Evolutionary conservation across 1,139 yeast genomes (phyloP).

Genomic region (Tardiomyces depauwii): DNA sequence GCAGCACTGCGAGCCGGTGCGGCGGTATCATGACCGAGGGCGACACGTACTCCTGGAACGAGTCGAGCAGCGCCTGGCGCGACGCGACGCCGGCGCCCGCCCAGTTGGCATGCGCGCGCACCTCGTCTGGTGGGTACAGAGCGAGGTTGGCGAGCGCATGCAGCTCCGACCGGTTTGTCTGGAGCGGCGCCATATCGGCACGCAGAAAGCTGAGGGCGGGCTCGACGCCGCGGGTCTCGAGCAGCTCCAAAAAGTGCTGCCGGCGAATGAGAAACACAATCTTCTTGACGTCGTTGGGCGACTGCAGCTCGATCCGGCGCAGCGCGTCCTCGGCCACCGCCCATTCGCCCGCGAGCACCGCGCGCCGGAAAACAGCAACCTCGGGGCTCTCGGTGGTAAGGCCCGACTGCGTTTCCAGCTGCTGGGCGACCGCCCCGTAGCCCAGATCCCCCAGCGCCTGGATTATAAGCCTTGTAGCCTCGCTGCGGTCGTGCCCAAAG

Average conservation of each 20-base stretch:
- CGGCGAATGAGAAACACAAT: slow-evolving; percentile 22
- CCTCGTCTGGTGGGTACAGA: slow-evolving; percentile 25
- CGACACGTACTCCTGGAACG: slow-evolving; percentile 36
- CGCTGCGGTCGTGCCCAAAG: slow-evolving; percentile 21
- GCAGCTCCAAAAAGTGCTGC: slow-evolving; percentile 24
- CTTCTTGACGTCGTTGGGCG: slow-evolving; percentile 3
- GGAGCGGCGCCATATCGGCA: slow-evolving; percentile 23
- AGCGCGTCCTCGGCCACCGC: slow-evolving; percentile 29
- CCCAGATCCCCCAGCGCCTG: slow-evolving; percentile 42
- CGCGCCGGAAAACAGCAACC: slow-evolving; percentile 30
- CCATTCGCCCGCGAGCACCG: slow-evolving; percentile 35
- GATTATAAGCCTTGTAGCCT: slow-evolving; percentile 38
- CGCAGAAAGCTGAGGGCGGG: slow-evolving; percentile 37
- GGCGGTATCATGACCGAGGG: slow-evolving; percentile 44
- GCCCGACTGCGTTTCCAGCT: slow-evolving; percentile 34
- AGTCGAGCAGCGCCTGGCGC: slow-evolving; percentile 32
- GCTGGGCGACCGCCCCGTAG: slow-evolving; percentile 28
- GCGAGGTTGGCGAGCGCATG: slow-evolving; percentile 26
- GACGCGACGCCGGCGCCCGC: slow-evolving; percentile 30
- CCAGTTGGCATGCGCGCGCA: slow-evolving; percentile 28
- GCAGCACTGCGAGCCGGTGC: slow-evolving; percentile 36
- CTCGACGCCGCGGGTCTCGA: slow-evolving; percentile 20
- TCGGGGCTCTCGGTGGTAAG: slow-evolving; percentile 24
- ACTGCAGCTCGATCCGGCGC: slow-evolving; percentile 20
- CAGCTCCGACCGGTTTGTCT: slow-evolving; percentile 16